These are phyloP conservation scores for Chrysosporium queenslandicum DNA, from an alignment of 2,329 filamentous ascomycete species.

Conservation along the genomic window DNA sequence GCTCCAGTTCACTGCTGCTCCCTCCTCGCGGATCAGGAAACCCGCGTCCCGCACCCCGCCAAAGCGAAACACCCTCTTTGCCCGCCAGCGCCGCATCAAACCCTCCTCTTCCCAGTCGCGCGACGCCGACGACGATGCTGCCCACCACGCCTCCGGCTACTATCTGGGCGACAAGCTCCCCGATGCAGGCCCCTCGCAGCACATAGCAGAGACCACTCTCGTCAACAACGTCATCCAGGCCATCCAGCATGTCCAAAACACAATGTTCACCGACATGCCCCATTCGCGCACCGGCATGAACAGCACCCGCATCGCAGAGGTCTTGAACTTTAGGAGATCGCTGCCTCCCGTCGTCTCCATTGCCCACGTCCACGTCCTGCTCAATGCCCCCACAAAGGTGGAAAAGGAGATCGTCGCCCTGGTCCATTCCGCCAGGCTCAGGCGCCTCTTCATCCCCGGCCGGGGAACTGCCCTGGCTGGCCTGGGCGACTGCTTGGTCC, in stretches of 20 bases:
- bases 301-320: slow-evolving; percentile 49
- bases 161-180: slow-evolving; percentile 33
- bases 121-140: too few species aligned
- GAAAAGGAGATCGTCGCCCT: slow-evolving; percentile 51
- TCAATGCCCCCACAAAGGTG: slow-evolving; percentile 46
- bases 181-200: slow-evolving; percentile 43
- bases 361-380: slow-evolving; percentile 51
- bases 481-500: slow-evolving; percentile 49
- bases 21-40: slow-evolving; percentile 39
- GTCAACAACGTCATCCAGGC: slow-evolving; percentile 44
- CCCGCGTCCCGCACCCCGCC: slow-evolving; percentile 23
- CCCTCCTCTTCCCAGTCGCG: slow-evolving; percentile 16
- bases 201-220: slow-evolving; percentile 39
- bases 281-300: slow-evolving; percentile 50
- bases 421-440: slow-evolving; percentile 41
- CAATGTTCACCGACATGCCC: slow-evolving; percentile 49
- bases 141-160: too few species aligned
- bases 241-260: slow-evolving; percentile 43
- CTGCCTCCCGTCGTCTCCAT: slow-evolving; percentile 51
- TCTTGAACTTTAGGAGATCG: slow-evolving; percentile 46
- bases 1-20: slow-evolving; percentile 40
- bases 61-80: slow-evolving; percentile 34
- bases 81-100: slow-evolving; percentile 34
- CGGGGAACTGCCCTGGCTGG: slow-evolving; percentile 47
- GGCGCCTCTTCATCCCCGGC: slow-evolving; percentile 48